Percentiles rank a stretch among this genome's conserved stretches.
phyloP scores from a whole-genome alignment of 1,139 yeast species.

The Zygosaccharomyces pseudobailii region DNA sequence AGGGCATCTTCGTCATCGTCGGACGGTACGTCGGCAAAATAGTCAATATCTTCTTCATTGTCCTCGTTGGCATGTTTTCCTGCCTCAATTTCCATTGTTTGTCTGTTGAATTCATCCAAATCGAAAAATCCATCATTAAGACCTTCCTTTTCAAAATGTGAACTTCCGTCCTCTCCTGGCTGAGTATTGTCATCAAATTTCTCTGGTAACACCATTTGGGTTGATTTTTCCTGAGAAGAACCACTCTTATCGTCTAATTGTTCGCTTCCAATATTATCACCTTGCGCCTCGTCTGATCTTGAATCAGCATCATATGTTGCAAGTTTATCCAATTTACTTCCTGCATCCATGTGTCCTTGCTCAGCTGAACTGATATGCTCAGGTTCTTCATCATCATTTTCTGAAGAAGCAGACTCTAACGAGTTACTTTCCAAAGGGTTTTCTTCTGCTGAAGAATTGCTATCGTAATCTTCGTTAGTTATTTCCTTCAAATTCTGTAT shows the following conservation, averaged over 20 bases:
- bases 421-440: conserved; percentile 25
- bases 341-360: conserved; percentile 13
- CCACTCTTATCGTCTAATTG: conserved; percentile 21
- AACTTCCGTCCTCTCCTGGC: conserved; percentile 5
- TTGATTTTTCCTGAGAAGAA: too few species aligned
- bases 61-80: conserved; percentile 48
- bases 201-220: too few species aligned
- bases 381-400: conserved; percentile 24
- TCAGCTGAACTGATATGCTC: conserved; percentile 23
- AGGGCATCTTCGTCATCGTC: conserved; percentile 66
- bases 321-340: conserved; percentile 21
- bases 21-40: conserved; percentile 54
- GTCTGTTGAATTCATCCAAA: conserved; percentile 79
- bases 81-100: conserved; percentile 64
- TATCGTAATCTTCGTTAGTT: conserved; percentile 27
- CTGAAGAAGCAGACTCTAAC: conserved; percentile 4
- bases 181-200: too few species aligned
- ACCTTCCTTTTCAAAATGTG: conserved; percentile 43
- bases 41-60: conserved; percentile 57
- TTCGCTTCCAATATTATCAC: conserved; percentile 10
- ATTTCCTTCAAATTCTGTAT: conserved; percentile 42
- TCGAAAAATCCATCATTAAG: conserved; percentile 83
- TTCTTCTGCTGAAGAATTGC: conserved; percentile 28
- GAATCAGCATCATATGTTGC: conserved; percentile 15
- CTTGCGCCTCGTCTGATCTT: conserved; percentile 19